These are phyloP conservation scores for Calycina herbarum DNA, from an alignment of 2,329 filamentous ascomycete species.

Conservation along the genomic window DNA sequence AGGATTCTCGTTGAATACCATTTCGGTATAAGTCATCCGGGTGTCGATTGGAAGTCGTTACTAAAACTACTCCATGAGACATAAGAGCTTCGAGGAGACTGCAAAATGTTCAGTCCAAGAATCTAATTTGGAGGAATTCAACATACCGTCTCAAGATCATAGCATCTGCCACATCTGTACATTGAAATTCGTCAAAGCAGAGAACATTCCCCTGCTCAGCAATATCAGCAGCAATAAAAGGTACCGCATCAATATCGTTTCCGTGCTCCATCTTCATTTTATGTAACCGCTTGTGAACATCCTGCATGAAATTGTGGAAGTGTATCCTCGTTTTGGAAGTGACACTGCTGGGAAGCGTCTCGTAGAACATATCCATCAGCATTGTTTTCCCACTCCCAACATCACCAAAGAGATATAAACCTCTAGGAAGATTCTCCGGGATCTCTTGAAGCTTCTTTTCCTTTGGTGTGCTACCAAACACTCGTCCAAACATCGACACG, in stretches of 20 bases:
- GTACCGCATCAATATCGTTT: constrained; percentile 84
- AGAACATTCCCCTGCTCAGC: constrained; percentile 81
- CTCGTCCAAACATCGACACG: constrained; percentile 56
- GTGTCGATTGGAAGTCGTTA: constrained; percentile 96
- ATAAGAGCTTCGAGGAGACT: constrained; percentile 85
- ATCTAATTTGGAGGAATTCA: constrained; percentile 1
- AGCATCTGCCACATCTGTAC: constrained; percentile 95
- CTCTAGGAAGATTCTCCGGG: constrained; percentile 75
- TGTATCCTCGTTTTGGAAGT: constrained; percentile 87
- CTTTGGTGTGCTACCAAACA: constrained; percentile 53
- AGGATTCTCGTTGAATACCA: constrained; percentile 92
- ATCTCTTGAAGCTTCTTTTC: constrained; percentile 51
- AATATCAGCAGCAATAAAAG: constrained; percentile 92
- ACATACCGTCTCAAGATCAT: constrained; percentile 84
- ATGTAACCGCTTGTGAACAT: constrained; percentile 89
- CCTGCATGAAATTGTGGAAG: constrained; percentile 99
- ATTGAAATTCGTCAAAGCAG: constrained; percentile 99
- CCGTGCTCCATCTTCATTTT: constrained; percentile 86
- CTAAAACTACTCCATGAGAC: constrained; percentile 93
- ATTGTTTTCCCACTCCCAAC: constrained; percentile 98
- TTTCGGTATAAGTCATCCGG: constrained; percentile 97
- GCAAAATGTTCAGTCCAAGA: constrained; percentile 14
- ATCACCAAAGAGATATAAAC: constrained; percentile 93
- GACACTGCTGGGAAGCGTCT: constrained; percentile 81
- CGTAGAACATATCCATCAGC: constrained; percentile 98